Base-by-base conservation (phyloP, 106 monocot species). In the Narthecium ossifragum region DNA sequence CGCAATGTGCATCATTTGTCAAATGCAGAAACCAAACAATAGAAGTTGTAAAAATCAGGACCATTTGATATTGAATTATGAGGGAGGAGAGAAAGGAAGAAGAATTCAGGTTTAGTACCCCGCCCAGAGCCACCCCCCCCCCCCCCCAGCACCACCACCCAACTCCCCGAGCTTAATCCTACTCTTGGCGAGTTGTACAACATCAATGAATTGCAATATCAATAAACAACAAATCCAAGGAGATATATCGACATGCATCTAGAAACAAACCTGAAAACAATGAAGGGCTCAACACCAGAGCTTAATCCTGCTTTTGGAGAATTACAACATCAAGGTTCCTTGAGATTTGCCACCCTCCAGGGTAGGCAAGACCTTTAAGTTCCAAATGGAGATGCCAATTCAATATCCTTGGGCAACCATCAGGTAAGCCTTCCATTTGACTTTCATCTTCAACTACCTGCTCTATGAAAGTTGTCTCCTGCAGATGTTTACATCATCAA, bases 391-490 rank as follows among this genome's bases (percentile, higher is more conserved):
- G 77, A 67, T 90, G 90, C 96, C 96, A 96, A 64, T 81, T 87
- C 84, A 96, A 82, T 37, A 96, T 84, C 41, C 32, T 73, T 40
- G 84, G 76, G 70, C 96, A 96, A 74, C 65, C 65, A 55, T 51
- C 31, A 21, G 83, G 86, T 57, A 90, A 38, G 26, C 76, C 90
- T 74, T 90, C 96, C 96, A 96, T 96, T 78, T 96, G 86, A 67
- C 63, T 79, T 81, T 96, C 96, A 76, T 90, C 96, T 75, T 90
- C 90, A 72, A 96, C 75, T 46, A 96, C n/a, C 70, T 96, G 96
- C 60, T 86, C 83, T 68, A 96, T 86, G 66, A 96, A 96, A 53
- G 86, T 84, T 58, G 90, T 90, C 67, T 81, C 96, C 96, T 96
- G 81, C 51, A 80, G 34, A 36, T 20, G 60, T 49, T 56, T 49